These are phyloP conservation scores for Cystoderma amianthinum DNA, from an alignment of 768 basidiomycete species.

Conservation along the genomic window DNA sequence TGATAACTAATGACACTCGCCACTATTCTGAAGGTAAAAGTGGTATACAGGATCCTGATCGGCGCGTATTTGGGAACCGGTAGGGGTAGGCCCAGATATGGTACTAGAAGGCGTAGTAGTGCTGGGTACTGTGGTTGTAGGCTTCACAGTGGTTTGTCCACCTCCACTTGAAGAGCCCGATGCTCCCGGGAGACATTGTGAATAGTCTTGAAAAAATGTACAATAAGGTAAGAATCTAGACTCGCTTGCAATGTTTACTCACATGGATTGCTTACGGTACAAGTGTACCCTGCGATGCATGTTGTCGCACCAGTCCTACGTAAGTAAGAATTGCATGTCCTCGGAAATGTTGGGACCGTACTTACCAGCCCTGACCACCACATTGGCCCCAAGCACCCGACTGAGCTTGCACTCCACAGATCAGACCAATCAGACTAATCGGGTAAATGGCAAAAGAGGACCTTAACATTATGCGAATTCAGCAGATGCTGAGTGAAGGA, in stretches of 20 bases:
- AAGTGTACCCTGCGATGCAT: slow-evolving; percentile 35
- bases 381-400: slow-evolving; percentile 35
- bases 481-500: no score
- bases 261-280: slow-evolving; percentile 33
- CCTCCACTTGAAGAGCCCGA: slow-evolving; percentile 6
- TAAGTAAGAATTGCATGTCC: no score
- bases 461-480: not conserved
- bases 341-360: no score
- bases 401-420: slow-evolving; percentile 21
- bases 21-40: slow-evolving; percentile 46
- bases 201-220: slow-evolving; percentile 32
- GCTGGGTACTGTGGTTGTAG: slow-evolving; percentile 15
- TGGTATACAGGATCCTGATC: slow-evolving; percentile 48
- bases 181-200: slow-evolving; percentile 42
- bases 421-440: slow-evolving; percentile 9
- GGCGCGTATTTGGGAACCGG: slow-evolving; percentile 44
- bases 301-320: slow-evolving; percentile 34
- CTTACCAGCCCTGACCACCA: slow-evolving; percentile 33
- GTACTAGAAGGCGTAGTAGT: slow-evolving; percentile 15
- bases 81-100: slow-evolving; percentile 25
- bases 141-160: slow-evolving; percentile 14
- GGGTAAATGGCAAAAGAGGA: not conserved
- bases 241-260: slow-evolving; percentile 3
- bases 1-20: slow-evolving; percentile 22
- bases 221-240: not conserved